These are phyloP conservation scores for fission yeast (Schizosaccharomyces pombe) DNA, from an alignment of 805 yeast species.

Conservation along the genomic window DNA sequence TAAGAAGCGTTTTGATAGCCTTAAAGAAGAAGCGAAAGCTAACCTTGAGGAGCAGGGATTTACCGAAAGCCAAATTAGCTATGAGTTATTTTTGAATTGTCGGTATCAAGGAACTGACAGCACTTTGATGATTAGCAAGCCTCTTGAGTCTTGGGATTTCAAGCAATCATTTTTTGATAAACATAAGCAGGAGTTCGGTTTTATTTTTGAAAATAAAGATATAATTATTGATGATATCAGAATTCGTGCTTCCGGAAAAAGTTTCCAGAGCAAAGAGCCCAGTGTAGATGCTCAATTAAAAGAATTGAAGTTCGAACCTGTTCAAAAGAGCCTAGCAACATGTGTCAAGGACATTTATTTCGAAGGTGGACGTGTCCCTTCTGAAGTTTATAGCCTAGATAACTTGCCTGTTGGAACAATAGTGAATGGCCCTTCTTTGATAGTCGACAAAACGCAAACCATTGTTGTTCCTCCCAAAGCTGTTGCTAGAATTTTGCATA, in stretches of 20 bases:
- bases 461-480: slow-evolving; percentile 44
- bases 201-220: slow-evolving; percentile 27
- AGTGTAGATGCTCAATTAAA: slow-evolving; percentile 9
- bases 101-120: slow-evolving; percentile 82
- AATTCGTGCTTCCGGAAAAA: slow-evolving; percentile 49
- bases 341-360: slow-evolving; percentile 32
- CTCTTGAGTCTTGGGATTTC: slow-evolving; percentile 17
- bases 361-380: slow-evolving; percentile 24
- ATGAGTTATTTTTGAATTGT: slow-evolving; percentile 50
- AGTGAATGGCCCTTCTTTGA: slow-evolving; percentile 47
- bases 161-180: slow-evolving; percentile 25
- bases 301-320: neutral
- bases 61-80: slow-evolving; percentile 20
- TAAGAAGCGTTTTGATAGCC: slow-evolving; percentile 22
- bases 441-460: slow-evolving; percentile 65
- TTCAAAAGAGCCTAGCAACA: slow-evolving; percentile 9
- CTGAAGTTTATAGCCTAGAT: slow-evolving; percentile 35
- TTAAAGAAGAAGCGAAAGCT: slow-evolving; percentile 22
- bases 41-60: slow-evolving; percentile 34
- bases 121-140: slow-evolving; percentile 38
- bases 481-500: slow-evolving; percentile 26
- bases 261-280: slow-evolving; percentile 20
- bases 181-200: slow-evolving; percentile 56
- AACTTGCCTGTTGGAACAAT: slow-evolving; percentile 29
- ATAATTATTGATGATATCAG: slow-evolving; percentile 51